Conservation (phyloP, 345 rosid genomes). For the Anastatica hierochuntica region DNA sequence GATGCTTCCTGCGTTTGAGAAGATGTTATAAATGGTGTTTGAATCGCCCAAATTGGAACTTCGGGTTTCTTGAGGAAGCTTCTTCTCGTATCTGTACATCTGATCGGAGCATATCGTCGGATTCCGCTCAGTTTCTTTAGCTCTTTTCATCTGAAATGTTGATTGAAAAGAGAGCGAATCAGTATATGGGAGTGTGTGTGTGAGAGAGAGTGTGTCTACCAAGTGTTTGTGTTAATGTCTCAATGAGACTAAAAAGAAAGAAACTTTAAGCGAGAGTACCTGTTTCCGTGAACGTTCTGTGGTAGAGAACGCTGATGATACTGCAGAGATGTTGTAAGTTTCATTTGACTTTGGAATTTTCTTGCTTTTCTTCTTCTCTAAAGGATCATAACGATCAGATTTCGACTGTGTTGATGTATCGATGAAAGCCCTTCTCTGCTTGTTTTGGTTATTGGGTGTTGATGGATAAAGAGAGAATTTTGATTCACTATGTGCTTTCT, state of each 20-base stretch:
- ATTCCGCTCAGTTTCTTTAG: too few species aligned
- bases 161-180: not conserved
- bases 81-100: slow-evolving; percentile 30
- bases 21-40: slow-evolving; percentile 29
- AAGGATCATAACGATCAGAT: slow-evolving; percentile 15
- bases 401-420: too few species aligned
- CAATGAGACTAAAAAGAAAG: not conserved
- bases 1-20: too few species aligned
- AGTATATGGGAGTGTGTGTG: not conserved
- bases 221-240: not conserved
- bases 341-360: not conserved
- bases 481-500: slow-evolving; percentile 22
- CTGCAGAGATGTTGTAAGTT: slow-evolving; percentile 17
- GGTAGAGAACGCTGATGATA: too few species aligned
- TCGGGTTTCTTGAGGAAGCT: slow-evolving; percentile 17
- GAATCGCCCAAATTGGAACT: slow-evolving; percentile 11
- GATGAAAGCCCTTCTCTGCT: slow-evolving; percentile 45
- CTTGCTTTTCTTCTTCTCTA: slow-evolving; percentile 44
- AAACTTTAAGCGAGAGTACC: slow-evolving; percentile 26
- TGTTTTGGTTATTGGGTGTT: slow-evolving; percentile 32
- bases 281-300: slow-evolving; percentile 39
- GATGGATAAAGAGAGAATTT: slow-evolving; percentile 31
- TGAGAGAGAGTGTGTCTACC: not conserved
- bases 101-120: slow-evolving; percentile 39
- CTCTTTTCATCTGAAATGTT: too few species aligned